phyloP scores from a whole-genome alignment of 2,329 filamentous ascomycete species.

The Trichoderma arundinaceum region DNA sequence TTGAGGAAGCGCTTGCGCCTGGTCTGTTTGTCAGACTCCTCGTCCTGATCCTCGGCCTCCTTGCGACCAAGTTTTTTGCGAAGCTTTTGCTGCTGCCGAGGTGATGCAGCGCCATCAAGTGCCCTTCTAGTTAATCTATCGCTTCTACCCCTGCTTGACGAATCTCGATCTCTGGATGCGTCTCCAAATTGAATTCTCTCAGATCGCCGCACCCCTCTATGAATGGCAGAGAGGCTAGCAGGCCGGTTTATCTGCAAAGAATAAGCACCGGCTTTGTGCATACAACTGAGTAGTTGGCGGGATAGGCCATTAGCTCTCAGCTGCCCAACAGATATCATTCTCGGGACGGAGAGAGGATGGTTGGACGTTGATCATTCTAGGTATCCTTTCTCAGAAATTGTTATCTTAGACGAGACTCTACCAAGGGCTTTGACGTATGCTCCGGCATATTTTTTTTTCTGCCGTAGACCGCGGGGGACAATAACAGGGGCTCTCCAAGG shows the following conservation, averaged over 20 bases:
- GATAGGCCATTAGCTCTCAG: constrained; percentile 37
- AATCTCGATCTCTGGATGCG: constrained; percentile 29
- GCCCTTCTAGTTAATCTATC: constrained; percentile 39
- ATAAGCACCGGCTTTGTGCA: neutral
- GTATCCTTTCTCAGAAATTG: neutral
- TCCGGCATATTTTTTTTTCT: constrained; percentile 38
- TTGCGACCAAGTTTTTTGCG: constrained; percentile 59
- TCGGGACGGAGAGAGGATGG: constrained; percentile 31
- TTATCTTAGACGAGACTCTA: neutral
- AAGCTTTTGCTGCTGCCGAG: constrained; percentile 50
- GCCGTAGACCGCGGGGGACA: constrained; percentile 32
- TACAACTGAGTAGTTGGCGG: constrained; percentile 32
- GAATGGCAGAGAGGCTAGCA: constrained; percentile 68
- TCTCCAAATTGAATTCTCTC: constrained; percentile 43
- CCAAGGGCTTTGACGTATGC: neutral
- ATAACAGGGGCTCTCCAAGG: constrained; percentile 32
- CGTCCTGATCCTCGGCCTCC: constrained; percentile 43
- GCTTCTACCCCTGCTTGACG: constrained; percentile 33
- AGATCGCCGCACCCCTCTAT: constrained; percentile 65
- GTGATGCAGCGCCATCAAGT: constrained; percentile 40
- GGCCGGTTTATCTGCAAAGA: constrained; percentile 37
- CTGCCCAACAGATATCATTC: constrained; percentile 40
- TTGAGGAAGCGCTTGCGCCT: constrained; percentile 60
- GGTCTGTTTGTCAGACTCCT: constrained; percentile 48
- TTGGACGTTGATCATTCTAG: neutral